A percentile compares a stretch with the other conserved stretches of the same genome.
These are phyloP conservation scores for Penstemon eatonii DNA, from an alignment of 257 asterid species.

Conservation along the genomic window DNA sequence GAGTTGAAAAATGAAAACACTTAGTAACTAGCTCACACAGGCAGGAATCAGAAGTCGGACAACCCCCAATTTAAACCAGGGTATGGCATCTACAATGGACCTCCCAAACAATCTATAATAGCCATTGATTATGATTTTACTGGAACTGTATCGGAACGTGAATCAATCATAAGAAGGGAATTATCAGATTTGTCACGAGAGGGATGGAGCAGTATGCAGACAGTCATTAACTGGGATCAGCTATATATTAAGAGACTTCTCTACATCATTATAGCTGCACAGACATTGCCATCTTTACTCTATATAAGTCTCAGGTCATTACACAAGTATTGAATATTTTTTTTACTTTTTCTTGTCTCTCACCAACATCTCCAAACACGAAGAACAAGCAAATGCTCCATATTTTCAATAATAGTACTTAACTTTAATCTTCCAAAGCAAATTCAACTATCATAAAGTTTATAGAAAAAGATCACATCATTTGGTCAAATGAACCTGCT, in stretches of 20 bases:
- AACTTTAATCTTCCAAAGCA: neutral
- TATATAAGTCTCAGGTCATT: neutral
- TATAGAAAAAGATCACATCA: neutral
- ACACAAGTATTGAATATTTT: neutral
- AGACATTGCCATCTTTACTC: conserved; percentile 8
- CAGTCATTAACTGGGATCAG: neutral
- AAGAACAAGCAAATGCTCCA: conserved; percentile 4
- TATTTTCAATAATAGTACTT: neutral
- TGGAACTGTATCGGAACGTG: neutral
- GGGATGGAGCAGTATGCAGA: neutral
- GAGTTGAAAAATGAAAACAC: conserved; percentile 13
- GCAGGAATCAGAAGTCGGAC: conserved; percentile 5
- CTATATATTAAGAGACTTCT: neutral
- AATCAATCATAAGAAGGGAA: neutral
- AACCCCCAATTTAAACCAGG: conserved; percentile 1
- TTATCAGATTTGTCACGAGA: neutral
- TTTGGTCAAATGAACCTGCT: neutral
- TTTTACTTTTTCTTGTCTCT: neutral
- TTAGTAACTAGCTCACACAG: neutral
- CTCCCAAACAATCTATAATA: neutral
- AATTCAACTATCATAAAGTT: neutral
- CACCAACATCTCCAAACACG: conserved; percentile 5
- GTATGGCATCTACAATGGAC: neutral
- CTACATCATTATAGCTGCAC: neutral
- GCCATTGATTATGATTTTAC: neutral